Evolutionary conservation across 345 rosid genomes (phyloP), one percentile per base, ranked within the genome.

Genomic region (Balakata baccata): DNA sequence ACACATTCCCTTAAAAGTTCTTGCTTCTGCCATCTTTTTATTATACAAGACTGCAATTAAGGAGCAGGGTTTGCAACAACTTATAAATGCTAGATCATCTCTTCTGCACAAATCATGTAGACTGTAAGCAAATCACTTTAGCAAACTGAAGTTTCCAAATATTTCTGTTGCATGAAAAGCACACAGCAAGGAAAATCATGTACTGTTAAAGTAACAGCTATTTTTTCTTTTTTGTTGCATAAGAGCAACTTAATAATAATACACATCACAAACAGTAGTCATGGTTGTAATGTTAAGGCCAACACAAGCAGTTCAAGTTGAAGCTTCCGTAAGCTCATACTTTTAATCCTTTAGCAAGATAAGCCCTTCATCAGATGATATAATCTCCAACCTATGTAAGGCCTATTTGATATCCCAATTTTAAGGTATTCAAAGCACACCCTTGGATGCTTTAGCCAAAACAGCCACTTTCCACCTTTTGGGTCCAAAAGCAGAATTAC

Each of bases 401-500:
- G 49, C 17, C 8, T 17, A 2, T 43, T 43, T 11, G 51, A 43
- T 7, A 64, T 65, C 45, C 34, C 22, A 4, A 17, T 49, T n/a
- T 22, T 25, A 18, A 25, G 59, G 23, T 65, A 22, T 43, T 4
- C 12, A 41, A 41, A 43, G 34, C 34, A 43, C 29, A 64, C 29
- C 29, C n/a, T 2, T 20, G 7, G 59, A 54, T 53, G 12, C 58
- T 16, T 54, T 39, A n/a, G 7, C 12, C 23, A n/a, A 14, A 64
- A 51, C 49, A 64, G 68, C 51, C 11, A 64, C 41, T 18, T 41
- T 18, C 5, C 3, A 18, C 34, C 18, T 39, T 17, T 38, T 38
- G 66, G 47, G 8, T 63, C 66, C 46, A 63, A 63, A 38, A 16
- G 66, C 66, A 63, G 66, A 18, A 11, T 38, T 18, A 39, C 41